Evolutionary conservation across 2,329 filamentous ascomycete genomes (phyloP).

Genomic region (Neurospora sp.): DNA sequence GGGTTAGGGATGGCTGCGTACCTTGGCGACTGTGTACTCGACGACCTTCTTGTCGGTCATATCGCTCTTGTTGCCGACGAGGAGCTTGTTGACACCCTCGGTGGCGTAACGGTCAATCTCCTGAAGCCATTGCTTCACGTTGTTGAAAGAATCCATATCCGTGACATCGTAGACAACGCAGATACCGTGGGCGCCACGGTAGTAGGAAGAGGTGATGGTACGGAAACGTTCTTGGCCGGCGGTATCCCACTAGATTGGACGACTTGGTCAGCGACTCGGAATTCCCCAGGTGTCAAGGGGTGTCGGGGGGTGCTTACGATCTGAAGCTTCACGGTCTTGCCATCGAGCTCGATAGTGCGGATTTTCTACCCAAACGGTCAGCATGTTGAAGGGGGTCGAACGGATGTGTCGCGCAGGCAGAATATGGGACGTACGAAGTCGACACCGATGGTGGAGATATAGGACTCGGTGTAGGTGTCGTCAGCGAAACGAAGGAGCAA

Average conservation of each 20-base stretch:
- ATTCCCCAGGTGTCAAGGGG: not conserved
- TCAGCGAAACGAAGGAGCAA: constrained; percentile 95
- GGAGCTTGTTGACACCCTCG: constrained; percentile 97
- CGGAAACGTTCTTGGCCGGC: constrained; percentile 99
- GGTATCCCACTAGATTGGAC: constrained; percentile 78
- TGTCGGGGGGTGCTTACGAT: constrained; percentile 59
- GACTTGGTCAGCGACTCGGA: constrained; percentile 7
- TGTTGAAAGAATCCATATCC: constrained; percentile 99
- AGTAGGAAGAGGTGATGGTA: constrained; percentile 99
- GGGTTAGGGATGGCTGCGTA: constrained; percentile 33
- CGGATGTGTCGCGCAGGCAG: not conserved
- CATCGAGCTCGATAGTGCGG: constrained; percentile 97
- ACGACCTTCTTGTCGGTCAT: constrained; percentile 99
- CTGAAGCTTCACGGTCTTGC: constrained; percentile 99
- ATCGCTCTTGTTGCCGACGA: constrained; percentile 99
- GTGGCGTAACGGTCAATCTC: constrained; percentile 99
- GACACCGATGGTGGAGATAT: constrained; percentile 99
- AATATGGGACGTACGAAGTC: constrained; percentile 77
- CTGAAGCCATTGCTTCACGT: constrained; percentile 99
- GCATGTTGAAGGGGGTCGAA: constrained; percentile 1
- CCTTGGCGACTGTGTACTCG: constrained; percentile 98
- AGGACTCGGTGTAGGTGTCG: constrained; percentile 98
- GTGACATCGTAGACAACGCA: constrained; percentile 99
- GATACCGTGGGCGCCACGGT: constrained; percentile 97
- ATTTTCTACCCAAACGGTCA: constrained; percentile 65